Evolutionary conservation across 768 basidiomycete species (phyloP).

Genomic region (Russula sp.): DNA sequence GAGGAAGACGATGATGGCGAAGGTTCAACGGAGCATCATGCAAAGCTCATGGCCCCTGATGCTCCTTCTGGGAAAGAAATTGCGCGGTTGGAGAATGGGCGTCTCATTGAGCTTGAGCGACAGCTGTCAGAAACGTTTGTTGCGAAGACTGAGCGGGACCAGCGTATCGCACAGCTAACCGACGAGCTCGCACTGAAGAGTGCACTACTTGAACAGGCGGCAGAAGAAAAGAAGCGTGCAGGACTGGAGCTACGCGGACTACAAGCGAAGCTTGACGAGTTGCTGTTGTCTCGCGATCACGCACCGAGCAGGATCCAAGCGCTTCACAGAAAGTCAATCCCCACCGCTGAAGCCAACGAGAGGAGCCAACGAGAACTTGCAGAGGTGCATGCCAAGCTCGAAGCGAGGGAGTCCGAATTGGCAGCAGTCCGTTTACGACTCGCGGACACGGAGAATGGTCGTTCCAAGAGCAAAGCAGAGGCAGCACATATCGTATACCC

Average conservation of each 20-base stretch:
- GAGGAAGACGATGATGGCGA: constrained; percentile 56
- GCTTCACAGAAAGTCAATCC: constrained; percentile 32
- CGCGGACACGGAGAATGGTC: constrained; percentile 82
- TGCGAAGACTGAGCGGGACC: constrained; percentile 53
- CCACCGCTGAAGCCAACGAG: no score
- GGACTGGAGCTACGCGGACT: no score
- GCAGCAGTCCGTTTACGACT: no score
- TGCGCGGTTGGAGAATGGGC: constrained; percentile 71
- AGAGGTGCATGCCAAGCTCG: constrained; percentile 74
- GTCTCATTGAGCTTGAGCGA: constrained; percentile 24
- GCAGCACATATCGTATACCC: no score
- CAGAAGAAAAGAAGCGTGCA: no score
- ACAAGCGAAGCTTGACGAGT: constrained; percentile 51
- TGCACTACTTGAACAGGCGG: no score
- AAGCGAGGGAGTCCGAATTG: constrained; percentile 38
- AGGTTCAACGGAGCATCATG: constrained; percentile 64
- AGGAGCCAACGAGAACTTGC: constrained; percentile 50
- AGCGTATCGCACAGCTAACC: no score
- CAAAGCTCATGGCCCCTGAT: constrained; percentile 59
- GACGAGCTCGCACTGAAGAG: no score
- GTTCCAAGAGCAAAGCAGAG: constrained; percentile 64
- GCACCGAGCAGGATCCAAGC: no score
- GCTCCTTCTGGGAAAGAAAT: constrained; percentile 60
- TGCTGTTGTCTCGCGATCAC: constrained; percentile 66
- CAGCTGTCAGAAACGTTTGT: constrained; percentile 59